Evolutionary conservation across 2,329 filamentous ascomycete species (phyloP).

Genomic region (Beauveria brongniartii): DNA sequence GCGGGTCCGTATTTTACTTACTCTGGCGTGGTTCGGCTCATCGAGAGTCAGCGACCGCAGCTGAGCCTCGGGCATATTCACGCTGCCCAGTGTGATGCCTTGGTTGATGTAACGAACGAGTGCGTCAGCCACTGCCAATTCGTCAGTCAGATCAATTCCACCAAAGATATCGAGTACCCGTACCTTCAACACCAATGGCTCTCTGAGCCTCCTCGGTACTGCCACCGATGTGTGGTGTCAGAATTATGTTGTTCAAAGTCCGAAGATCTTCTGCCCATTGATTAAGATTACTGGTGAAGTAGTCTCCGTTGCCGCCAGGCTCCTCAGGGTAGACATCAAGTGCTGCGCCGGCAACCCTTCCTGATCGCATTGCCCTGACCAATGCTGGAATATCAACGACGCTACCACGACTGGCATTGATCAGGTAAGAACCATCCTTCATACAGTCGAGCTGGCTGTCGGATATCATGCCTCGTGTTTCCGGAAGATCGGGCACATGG

Average conservation of each 20-base stretch:
- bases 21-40: constrained; percentile 80
- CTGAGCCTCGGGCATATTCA: constrained; percentile 93
- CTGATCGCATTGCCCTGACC: constrained; percentile 75
- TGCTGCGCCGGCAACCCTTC: constrained; percentile 88
- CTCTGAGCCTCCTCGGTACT: constrained; percentile 97
- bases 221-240: constrained; percentile 94
- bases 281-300: constrained; percentile 82
- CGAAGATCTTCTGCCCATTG: constrained; percentile 78
- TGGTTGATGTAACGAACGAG: constrained; percentile 94
- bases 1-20: constrained; percentile 23
- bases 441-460: constrained; percentile 71
- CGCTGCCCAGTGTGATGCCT: constrained; percentile 80
- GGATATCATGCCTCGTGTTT: constrained; percentile 92
- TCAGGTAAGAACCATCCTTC: constrained; percentile 87
- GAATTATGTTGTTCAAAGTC: constrained; percentile 80
- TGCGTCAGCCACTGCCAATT: constrained; percentile 62
- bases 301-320: constrained; percentile 87
- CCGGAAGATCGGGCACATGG: constrained; percentile 86
- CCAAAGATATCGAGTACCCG: constrained; percentile 10
- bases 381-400: constrained; percentile 92
- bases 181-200: constrained; percentile 83
- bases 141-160: constrained; percentile 10
- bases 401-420: constrained; percentile 90
- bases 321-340: constrained; percentile 94
- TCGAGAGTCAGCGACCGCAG: constrained; percentile 85